Percentiles rank a stretch among this genome's conserved stretches.
These are phyloP conservation scores for Tremella mesenterica DNA, from an alignment of 768 basidiomycete genomes.

Conservation along the genomic window DNA sequence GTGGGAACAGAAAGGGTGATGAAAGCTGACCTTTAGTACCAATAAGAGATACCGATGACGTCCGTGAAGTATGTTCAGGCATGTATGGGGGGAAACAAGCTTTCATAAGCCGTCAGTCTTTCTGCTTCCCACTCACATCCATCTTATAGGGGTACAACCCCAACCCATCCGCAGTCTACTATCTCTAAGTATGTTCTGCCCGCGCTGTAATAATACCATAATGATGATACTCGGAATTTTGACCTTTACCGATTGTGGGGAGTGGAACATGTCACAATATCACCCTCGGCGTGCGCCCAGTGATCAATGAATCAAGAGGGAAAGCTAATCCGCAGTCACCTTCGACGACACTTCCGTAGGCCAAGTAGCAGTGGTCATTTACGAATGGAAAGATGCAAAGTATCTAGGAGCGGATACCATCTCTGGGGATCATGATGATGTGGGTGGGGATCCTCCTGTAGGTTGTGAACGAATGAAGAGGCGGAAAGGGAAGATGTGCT, in stretches of 20 bases:
- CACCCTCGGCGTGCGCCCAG: not conserved
- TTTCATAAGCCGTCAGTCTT: slow-evolving; percentile 52
- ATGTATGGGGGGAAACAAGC: slow-evolving; percentile 79
- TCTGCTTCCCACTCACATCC: too few species aligned
- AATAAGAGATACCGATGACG: slow-evolving; percentile 67
- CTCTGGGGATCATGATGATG: slow-evolving; percentile 28
- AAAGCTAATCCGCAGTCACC: slow-evolving; percentile 49
- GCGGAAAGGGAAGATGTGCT: not conserved
- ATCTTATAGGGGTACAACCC: too few species aligned
- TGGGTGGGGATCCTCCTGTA: slow-evolving; percentile 31
- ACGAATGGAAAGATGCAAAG: slow-evolving; percentile 82
- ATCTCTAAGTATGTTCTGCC: slow-evolving; percentile 1
- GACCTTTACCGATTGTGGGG: too few species aligned
- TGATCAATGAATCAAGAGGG: not conserved
- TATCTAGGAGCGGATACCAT: slow-evolving; percentile 60
- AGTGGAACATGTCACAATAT: too few species aligned
- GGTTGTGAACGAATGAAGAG: too few species aligned
- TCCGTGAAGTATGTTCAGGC: slow-evolving; percentile 85
- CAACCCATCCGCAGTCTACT: too few species aligned
- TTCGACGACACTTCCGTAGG: slow-evolving; percentile 72
- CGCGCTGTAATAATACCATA: not conserved
- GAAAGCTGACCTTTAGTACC: slow-evolving; percentile 22
- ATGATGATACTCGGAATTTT: not conserved
- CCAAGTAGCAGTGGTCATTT: slow-evolving; percentile 86
- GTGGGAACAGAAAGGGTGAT: too few species aligned